Conservation (phyloP, 768 basidiomycete species). For the Serendipita indica region DNA sequence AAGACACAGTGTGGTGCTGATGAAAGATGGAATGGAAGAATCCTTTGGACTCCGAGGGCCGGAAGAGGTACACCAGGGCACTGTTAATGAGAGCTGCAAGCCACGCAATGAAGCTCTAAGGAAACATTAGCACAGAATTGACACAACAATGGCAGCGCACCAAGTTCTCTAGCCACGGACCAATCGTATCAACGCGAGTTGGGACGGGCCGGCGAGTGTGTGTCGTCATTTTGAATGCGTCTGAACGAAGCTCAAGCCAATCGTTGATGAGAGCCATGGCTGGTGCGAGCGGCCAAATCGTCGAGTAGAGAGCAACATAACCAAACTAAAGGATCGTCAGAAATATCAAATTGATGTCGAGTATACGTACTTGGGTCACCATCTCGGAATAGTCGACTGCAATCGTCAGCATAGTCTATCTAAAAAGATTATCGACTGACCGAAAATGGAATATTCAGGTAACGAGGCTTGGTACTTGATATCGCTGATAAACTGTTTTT, state of each 20-base stretch:
- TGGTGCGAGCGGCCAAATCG: constrained; percentile 86
- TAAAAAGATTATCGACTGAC: constrained; percentile 20
- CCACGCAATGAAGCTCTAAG: constrained; percentile 64
- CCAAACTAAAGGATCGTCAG: constrained; percentile 39
- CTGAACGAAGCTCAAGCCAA: constrained; percentile 76
- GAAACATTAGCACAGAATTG: not conserved
- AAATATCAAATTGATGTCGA: not conserved
- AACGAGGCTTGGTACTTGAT: constrained; percentile 64
- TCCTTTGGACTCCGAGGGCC: constrained; percentile 25
- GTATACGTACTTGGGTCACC: constrained; percentile 49
- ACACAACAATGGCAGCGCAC: constrained; percentile 22
- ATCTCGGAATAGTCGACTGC: constrained; percentile 81
- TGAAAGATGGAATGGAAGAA: constrained; percentile 18
- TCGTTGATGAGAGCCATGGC: constrained; percentile 87
- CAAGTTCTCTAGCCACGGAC: constrained; percentile 84
- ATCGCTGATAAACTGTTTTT: constrained; percentile 63
- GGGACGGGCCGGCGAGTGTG: constrained; percentile 78
- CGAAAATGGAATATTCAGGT: constrained; percentile 67
- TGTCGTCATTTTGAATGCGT: constrained; percentile 88
- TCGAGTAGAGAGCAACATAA: constrained; percentile 81
- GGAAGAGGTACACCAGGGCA: constrained; percentile 84
- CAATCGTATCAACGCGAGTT: constrained; percentile 76
- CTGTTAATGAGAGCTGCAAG: constrained; percentile 76
- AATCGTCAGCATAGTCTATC: not conserved
- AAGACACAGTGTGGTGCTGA: constrained; percentile 16